phyloP scores from a whole-genome alignment of 345 rosid genomes.

The Salix purpurea region DNA sequence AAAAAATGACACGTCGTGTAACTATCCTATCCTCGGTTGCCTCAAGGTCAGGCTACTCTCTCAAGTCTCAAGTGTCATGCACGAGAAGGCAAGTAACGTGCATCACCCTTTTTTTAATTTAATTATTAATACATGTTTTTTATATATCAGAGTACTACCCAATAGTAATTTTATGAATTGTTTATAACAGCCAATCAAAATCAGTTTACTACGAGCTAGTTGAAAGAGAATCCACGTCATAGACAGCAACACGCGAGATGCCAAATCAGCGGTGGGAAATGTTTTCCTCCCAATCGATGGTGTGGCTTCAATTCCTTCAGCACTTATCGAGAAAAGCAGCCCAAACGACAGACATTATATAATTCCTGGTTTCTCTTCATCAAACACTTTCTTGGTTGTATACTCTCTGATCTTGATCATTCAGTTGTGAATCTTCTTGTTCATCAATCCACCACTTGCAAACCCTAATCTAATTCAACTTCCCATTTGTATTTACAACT shows the following conservation, averaged over 20 bases:
- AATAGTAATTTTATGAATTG: no score
- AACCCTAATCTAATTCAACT: background rate
- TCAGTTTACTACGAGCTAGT: no score
- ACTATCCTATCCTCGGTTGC: no score
- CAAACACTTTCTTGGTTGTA: no score
- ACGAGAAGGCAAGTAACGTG: background rate
- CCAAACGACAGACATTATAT: background rate
- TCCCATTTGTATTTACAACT: no score
- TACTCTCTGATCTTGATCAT: no score
- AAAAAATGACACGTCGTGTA: no score
- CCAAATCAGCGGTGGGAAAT: constrained; percentile 15
- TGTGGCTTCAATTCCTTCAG: constrained; percentile 1
- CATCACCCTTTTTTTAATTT: background rate
- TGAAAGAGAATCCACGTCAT: background rate
- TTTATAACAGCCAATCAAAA: no score
- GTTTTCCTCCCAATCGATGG: constrained; percentile 5
- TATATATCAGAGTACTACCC: no score
- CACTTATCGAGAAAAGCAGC: constrained; percentile 37
- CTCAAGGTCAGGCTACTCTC: background rate
- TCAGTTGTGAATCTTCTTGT: no score
- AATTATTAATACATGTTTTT: no score
- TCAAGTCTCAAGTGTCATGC: background rate
- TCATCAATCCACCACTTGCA: no score
- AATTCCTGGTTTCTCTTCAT: background rate
- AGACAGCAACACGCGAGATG: constrained; percentile 17